phyloP scores from a whole-genome alignment of 345 rosid genomes.

The Raphanus sativus region DNA sequence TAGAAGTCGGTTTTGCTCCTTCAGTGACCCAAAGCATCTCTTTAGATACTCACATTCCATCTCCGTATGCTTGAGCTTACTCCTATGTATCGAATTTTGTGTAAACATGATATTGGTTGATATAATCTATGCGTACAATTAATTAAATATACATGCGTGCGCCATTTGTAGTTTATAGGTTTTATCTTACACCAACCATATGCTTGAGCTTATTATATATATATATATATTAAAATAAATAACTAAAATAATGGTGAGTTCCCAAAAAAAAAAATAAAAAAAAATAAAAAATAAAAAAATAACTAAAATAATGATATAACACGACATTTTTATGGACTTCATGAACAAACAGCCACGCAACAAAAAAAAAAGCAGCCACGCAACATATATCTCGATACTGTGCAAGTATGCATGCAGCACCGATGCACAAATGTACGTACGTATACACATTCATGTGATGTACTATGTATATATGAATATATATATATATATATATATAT shows the following conservation, averaged over 20 bases:
- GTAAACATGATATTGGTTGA: conserved; percentile 4
- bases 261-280: too few relatives aligned
- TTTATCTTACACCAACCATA: background rate
- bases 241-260: too few relatives aligned
- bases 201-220: background rate
- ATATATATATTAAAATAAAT: too few relatives aligned
- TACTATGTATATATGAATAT: background rate
- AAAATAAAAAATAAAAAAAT: too few relatives aligned
- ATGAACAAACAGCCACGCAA: conserved; percentile 5
- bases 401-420: background rate
- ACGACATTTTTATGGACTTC: background rate
- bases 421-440: conserved; percentile 1
- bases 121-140: background rate
- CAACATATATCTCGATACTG: conserved; percentile 4
- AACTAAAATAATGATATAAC: background rate
- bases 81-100: conserved; percentile 40
- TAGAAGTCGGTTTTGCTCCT: conserved; percentile 60
- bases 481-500: background rate
- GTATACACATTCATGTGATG: conserved; percentile 9
- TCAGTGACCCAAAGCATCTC: conserved; percentile 56
- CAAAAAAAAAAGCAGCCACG: background rate
- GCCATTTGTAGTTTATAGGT: conserved; percentile 1
- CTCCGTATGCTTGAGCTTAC: conserved; percentile 69
- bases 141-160: background rate
- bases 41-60: conserved; percentile 56